phyloP scores from a whole-genome alignment of 805 yeast genomes.

The Metschnikowia borealis region DNA sequence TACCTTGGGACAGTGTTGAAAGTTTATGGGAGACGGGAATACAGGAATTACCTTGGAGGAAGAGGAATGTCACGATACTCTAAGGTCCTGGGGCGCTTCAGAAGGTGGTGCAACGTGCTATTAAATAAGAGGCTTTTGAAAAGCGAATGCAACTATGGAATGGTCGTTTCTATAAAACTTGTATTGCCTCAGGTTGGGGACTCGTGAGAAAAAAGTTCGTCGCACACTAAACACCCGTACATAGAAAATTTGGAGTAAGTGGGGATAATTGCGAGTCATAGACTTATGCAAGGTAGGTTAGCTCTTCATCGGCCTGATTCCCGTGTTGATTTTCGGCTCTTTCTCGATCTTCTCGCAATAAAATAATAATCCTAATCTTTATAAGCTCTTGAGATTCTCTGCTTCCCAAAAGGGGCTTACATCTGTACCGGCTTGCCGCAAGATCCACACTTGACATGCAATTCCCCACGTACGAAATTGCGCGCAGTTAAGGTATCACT shows the following conservation, averaged over 20 bases:
- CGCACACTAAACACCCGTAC: constrained; percentile 1
- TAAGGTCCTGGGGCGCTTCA: background rate
- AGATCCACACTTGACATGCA: background rate
- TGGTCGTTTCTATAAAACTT: background rate
- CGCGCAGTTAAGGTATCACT: background rate
- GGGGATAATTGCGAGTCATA: background rate
- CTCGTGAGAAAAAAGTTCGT: constrained; percentile 3
- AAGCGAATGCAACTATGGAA: background rate
- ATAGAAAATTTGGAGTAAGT: background rate
- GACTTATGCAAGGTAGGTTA: background rate
- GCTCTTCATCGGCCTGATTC: background rate
- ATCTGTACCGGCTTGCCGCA: background rate
- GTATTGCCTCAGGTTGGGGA: background rate
- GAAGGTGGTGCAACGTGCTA: background rate
- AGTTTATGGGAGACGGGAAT: background rate
- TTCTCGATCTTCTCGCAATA: background rate
- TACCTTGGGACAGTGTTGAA: background rate
- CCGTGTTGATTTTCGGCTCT: background rate
- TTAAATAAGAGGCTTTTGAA: background rate
- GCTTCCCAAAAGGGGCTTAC: background rate
- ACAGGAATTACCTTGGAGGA: background rate
- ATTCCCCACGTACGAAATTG: background rate
- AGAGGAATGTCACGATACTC: background rate
- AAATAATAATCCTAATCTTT: too few relatives aligned
- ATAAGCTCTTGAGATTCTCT: too few relatives aligned